Evolutionary conservation across 176 grass and related monocot species (phyloP), one percentile per base, ranked within the genome.

Genomic region (Oryza rufipogon): DNA sequence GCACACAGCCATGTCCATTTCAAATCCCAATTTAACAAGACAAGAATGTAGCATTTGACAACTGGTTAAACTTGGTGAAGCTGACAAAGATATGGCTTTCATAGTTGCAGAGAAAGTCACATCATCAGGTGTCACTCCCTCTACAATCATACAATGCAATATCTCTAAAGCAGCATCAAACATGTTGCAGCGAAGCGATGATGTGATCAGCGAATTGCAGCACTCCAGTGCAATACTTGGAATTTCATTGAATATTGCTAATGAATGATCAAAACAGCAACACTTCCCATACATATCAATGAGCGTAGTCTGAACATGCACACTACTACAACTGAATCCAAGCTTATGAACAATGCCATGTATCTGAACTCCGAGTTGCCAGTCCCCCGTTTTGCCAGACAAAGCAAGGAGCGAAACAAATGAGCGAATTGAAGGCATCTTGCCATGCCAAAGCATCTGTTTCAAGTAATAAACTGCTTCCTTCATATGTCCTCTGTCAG

Each of bases 281-380:
- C 68, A 86, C 9, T 80, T 86, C 3, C 84, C 84, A 67, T 80
- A 86, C 84, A 86, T 86, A 69, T 74, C 26, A 52, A 86, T 80
- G 13, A 86, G 84, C 13, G 84, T 15, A 33, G 77, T 72, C 51
- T 86, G 84, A 26, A 86, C 68, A 30, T 80, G 77, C 30, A 26
- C 42, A 20, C 84, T 80, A 11, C 68, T 66, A 25, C 20, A 39
- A 14, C 28, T 20, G 15, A 80, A 80, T 74, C 69, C 84, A 51
- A 86, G 68, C 60, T 86, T 80, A 52, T 71, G 38, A 64, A 66
- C 84, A 22, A 73, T 8, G 26, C 60, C 42, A 74, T 86, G 84
- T 61, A 80, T 65, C 28, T 86, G 84, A 73, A 74, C 12, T 34
- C 76, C 84, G 0, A 74, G 13, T 10, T 13, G 15, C 7, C 64